Evolutionary conservation across 345 rosid species (phyloP), one percentile per base, ranked within the genome.

Genomic region (Brassica juncea): DNA sequence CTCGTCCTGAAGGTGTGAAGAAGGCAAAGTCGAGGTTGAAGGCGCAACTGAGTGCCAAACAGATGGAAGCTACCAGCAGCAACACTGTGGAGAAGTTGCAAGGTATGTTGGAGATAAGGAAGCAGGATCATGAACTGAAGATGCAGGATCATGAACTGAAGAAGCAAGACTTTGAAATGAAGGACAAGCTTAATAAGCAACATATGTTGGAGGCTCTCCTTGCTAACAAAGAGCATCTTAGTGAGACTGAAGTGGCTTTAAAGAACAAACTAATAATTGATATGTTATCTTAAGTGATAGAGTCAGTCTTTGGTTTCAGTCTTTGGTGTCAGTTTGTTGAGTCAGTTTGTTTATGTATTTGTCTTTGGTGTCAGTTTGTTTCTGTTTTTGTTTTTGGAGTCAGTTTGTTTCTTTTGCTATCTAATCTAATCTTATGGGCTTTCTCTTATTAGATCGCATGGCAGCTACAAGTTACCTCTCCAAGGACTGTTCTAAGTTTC

Each of bases 401-500:
- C 21, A 19, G 21, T 19, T 19, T 19, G 21, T 19, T 19, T 19
- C 21, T 19, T 0, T 19, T 19, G 21, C 21, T 19, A 7, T 7
- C 11, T 37, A 8, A 37, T 9, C 16, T 23, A 62, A 25, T 52
- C 6, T 2, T 30, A 1, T 2, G 3, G 0, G 25, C 4, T 49
- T 31, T 31, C 15, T 35, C 54, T 21, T 7, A 65, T 73, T 19
- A 80, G 6, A 80, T 69, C 21, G 82, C 60, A 69, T 69, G 79
- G 60, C 83, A 80, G 67, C 75, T 21, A 70, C 71, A 55, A 55
- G 37, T 1, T 52, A 68, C 30, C 49, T 63, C 75, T 63, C 83
- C 79, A 59, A 74, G 66, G 54, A 69, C 83, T 68, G 61, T 74
- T 62, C 61, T 68, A 27, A 37, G 66, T 28, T 68, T 80, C 30